Evolutionary conservation across 768 basidiomycete genomes (phyloP).

Genomic region (Termitomyces sp.): DNA sequence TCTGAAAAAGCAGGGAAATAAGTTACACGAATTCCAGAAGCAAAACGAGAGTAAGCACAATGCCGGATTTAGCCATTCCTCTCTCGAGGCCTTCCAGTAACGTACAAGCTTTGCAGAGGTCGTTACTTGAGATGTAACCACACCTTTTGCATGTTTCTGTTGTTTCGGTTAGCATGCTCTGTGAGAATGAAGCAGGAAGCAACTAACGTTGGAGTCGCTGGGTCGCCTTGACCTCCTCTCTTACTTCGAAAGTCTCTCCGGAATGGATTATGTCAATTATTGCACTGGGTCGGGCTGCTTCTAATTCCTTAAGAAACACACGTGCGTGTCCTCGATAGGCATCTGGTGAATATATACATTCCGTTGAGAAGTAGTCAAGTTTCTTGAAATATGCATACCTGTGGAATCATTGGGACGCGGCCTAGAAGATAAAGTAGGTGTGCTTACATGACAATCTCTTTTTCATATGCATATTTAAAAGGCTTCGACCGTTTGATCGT

Average conservation of each 20-base stretch:
- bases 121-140: slow-evolving; percentile 94
- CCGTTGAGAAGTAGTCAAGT: slow-evolving; percentile 97
- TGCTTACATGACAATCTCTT: slow-evolving; percentile 96
- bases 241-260: slow-evolving; percentile 87
- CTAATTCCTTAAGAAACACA: slow-evolving; percentile 90
- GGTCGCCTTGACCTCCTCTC: slow-evolving; percentile 76
- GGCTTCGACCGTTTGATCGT: slow-evolving; percentile 97
- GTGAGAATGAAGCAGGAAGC: not conserved
- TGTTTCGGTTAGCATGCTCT: slow-evolving; percentile 3
- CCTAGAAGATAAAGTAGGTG: not conserved
- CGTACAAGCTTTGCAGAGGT: slow-evolving; percentile 94
- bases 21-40: not conserved
- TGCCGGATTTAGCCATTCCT: slow-evolving; percentile 62
- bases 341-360: slow-evolving; percentile 98
- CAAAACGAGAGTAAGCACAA: slow-evolving; percentile 38
- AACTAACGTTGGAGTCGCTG: slow-evolving; percentile 82
- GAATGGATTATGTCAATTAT: slow-evolving; percentile 98
- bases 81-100: slow-evolving; percentile 87
- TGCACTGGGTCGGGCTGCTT: slow-evolving; percentile 88
- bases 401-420: not conserved
- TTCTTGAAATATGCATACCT: slow-evolving; percentile 99
- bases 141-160: slow-evolving; percentile 88
- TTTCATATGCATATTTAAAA: slow-evolving; percentile 99
- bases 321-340: slow-evolving; percentile 97
- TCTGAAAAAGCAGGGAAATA: slow-evolving; percentile 44